Base-by-base conservation (phyloP, 495 filamentous ascomycete species). In the Penicillium dipodomyicola region DNA sequence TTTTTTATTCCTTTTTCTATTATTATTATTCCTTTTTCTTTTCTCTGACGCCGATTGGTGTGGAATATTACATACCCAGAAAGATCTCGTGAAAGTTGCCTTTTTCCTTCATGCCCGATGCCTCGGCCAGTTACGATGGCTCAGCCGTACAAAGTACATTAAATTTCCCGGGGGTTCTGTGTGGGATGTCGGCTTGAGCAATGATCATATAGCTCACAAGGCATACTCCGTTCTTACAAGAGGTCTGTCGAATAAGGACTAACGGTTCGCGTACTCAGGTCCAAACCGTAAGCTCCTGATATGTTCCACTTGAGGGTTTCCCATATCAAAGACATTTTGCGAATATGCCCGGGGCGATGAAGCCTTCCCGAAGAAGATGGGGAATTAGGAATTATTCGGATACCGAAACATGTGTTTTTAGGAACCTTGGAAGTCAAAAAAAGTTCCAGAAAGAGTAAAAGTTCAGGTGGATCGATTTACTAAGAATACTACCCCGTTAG, bases 41-140 rank as follows among this genome's bases (percentile, higher is more conserved):
- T 10, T 5, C 17, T 15, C n/a, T 14, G 23, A 15, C 15, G 22
- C 49, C 25, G 37, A 52, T 6, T 23, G 23, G 35, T 25, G n/a
- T 10, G 19, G 49, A 43, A 40, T 52, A 25, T 41, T 29, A 42
- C 39, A n/a, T 52, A 41, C 9, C 15, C 37, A 29, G 9, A 30
- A 48, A 19, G 17, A 32, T 19, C 37, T 41, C 37, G 37, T 43
- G 32, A 32, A 25, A 52, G 37, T 52, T 51, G 22, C 49, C 49
- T 25, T 51, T 40, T 52, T 42, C n/a, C 20, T 37, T 51, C 25
- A 23, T 23, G n/a, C 10, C 45, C 27, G 45, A 47, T 29, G 25
- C 10, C 23, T 23, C 41, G 41, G 14, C 27, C 45, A 23, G 22
- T 23, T 23, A 29, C n/a, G 4, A 12, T 14, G 5, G 12, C 11